Evolutionary conservation across 164 flowering plant species (phyloP), one percentile per base, ranked within the genome.

Genomic region (Piper longum): DNA sequence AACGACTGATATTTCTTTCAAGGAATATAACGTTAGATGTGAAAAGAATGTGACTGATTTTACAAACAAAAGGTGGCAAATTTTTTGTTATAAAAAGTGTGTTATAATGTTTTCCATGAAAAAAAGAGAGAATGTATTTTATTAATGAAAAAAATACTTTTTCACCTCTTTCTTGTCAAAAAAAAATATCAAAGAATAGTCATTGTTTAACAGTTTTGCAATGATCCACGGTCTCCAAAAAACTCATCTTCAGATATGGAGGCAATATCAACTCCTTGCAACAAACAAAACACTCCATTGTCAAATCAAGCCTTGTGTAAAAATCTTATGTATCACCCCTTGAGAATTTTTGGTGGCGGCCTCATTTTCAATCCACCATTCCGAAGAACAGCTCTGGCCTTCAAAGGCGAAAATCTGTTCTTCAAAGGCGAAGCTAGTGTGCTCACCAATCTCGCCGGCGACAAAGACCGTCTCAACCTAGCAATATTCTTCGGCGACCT

Each of bases 351-450:
- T 60, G 71, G 59, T 0, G 81, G 77, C 1, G 85, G 85, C 16
- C 85, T 75, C 69, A 80, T 86, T 65, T 82, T 88, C 70, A 81
- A 64, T 41, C 88, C 60, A 14, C 60, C 41, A 26, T 4, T 57
- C 42, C 6, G 41, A 36, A 41, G 26, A 7, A 41, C 9, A 26
- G 5, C 8, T 18, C 60, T 66, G 68, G 67, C 67, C 77, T 66
- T 80, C 43, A 69, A 77, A 48, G 71, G 73, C 16, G 67, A 58
- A 55, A 65, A 78, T 61, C 79, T 80, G 64, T 75, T 82, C 71
- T 79, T 89, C 77, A 85, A 64, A 59, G 92, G 90, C 16, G 96
- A 89, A 45, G 75, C 82, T 64, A 88, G 68, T 67, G 83, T 77
- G 66, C 56, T 80, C n/a, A 83, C 86, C 72, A 83, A 55, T 64